These are phyloP conservation scores for Neonectria magnoliae DNA, from an alignment of 2,329 filamentous ascomycete genomes.

Conservation along the genomic window DNA sequence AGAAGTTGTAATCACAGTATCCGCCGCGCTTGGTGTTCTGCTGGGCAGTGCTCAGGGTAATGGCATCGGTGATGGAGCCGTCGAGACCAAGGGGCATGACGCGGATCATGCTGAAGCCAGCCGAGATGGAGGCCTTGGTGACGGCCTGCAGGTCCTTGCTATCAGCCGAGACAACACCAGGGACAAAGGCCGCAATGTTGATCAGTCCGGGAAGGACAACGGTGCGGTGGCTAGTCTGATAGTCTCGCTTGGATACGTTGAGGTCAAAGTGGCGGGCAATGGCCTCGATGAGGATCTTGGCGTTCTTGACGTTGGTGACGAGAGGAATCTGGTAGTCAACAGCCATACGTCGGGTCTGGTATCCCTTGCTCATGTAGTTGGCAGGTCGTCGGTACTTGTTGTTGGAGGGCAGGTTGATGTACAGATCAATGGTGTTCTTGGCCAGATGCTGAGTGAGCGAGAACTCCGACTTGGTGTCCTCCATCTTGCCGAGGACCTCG, in stretches of 20 bases:
- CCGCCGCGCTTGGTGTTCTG: slow-evolving; percentile 73
- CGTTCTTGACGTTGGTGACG: slow-evolving; percentile 99
- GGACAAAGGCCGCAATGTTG: slow-evolving; percentile 84
- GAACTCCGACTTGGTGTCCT: slow-evolving; percentile 93
- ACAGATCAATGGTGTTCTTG: slow-evolving; percentile 97
- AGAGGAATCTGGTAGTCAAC: slow-evolving; percentile 97
- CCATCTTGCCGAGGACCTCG: slow-evolving; percentile 82
- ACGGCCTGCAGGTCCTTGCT: slow-evolving; percentile 76
- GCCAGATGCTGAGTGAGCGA: slow-evolving; percentile 96
- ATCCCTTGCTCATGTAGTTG: slow-evolving; percentile 98
- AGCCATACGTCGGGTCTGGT: slow-evolving; percentile 95
- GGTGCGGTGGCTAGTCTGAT: slow-evolving; percentile 87
- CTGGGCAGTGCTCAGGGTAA: slow-evolving; percentile 76
- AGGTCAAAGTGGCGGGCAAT: slow-evolving; percentile 90
- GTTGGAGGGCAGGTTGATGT: slow-evolving; percentile 99
- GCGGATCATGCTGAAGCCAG: slow-evolving; percentile 83
- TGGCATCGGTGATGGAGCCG: slow-evolving; percentile 76
- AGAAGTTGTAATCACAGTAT: slow-evolving; percentile 84
- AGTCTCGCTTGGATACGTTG: slow-evolving; percentile 84
- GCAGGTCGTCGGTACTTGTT: slow-evolving; percentile 97
- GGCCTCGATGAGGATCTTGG: slow-evolving; percentile 95
- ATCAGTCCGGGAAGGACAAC: slow-evolving; percentile 78
- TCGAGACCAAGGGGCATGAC: slow-evolving; percentile 81
- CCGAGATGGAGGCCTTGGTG: slow-evolving; percentile 77
- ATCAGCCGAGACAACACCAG: slow-evolving; percentile 71